Percentiles rank a stretch among this genome's conserved stretches.
phyloP scores from a whole-genome alignment of 495 filamentous ascomycete species.

The Alectoria sarmentosa region DNA sequence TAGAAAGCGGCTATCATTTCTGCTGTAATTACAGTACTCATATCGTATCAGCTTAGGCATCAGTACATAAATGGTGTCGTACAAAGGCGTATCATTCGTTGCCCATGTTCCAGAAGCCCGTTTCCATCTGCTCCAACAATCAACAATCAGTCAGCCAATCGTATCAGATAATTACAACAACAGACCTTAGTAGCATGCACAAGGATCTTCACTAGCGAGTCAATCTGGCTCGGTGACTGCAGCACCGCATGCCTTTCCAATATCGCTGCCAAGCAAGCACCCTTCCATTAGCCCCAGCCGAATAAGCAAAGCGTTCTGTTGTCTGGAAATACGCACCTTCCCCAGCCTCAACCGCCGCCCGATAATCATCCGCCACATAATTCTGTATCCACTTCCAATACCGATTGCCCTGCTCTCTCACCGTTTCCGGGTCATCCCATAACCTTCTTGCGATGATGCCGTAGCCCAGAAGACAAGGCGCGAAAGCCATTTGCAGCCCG shows the following conservation, averaged over 20 bases:
- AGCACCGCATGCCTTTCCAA: neutral
- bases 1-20: no score
- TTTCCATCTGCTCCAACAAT: neutral
- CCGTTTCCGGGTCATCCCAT: slow-evolving; percentile 52
- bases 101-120: neutral
- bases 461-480: slow-evolving; percentile 84
- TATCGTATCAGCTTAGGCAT: no score
- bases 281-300: neutral
- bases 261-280: neutral
- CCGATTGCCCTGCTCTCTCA: slow-evolving; percentile 53
- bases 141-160: neutral
- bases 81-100: neutral
- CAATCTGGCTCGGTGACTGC: neutral
- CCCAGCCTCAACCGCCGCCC: slow-evolving; percentile 14
- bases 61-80: no score
- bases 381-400: slow-evolving; percentile 90
- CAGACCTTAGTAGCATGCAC: neutral
- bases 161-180: neutral
- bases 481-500: slow-evolving; percentile 71
- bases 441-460: slow-evolving; percentile 37
- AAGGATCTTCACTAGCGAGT: neutral
- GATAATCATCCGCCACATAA: slow-evolving; percentile 73
- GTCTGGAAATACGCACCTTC: neutral
- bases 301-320: neutral
- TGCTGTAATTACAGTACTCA: no score